phyloP scores from a whole-genome alignment of 768 basidiomycete genomes.

The Russula compacta region DNA sequence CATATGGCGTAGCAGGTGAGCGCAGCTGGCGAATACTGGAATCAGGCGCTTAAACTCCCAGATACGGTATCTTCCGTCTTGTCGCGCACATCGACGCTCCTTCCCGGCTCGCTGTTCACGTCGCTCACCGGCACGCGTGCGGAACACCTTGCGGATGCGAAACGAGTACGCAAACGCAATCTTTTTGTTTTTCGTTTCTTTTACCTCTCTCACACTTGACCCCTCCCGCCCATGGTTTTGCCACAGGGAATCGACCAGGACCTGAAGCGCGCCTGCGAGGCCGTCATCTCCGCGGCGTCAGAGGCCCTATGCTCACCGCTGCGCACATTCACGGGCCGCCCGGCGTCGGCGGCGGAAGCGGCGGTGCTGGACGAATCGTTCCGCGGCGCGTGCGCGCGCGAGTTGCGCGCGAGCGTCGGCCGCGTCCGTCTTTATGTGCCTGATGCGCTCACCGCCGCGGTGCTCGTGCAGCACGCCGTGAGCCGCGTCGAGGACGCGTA shows the following conservation, averaged over 20 bases:
- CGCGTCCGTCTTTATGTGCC: slow-evolving; percentile 71
- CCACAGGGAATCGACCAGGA: slow-evolving; percentile 83
- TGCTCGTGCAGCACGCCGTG: slow-evolving; percentile 69
- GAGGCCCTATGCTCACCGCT: slow-evolving; percentile 50
- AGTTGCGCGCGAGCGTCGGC: slow-evolving; percentile 44
- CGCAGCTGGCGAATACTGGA: not conserved
- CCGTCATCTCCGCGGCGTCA: slow-evolving; percentile 60
- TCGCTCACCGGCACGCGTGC: slow-evolving; percentile 57
- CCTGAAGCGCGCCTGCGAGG: slow-evolving; percentile 78
- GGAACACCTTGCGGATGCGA: slow-evolving; percentile 61
- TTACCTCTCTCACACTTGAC: too few species aligned
- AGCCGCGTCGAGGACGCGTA: slow-evolving; percentile 72
- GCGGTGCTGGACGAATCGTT: slow-evolving; percentile 47
- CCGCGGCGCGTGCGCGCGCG: slow-evolving; percentile 42
- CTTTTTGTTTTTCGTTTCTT: too few species aligned
- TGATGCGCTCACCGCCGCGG: slow-evolving; percentile 66
- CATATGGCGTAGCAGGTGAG: slow-evolving; percentile 53
- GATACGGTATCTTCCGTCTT: slow-evolving; percentile 53
- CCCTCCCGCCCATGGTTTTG: too few species aligned
- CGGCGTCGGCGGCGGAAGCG: slow-evolving; percentile 44
- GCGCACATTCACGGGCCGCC: slow-evolving; percentile 52
- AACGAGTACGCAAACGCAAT: slow-evolving; percentile 65
- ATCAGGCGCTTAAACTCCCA: slow-evolving; percentile 16
- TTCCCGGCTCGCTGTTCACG: slow-evolving; percentile 63
- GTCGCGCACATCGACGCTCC: slow-evolving; percentile 47